Conservation (phyloP, 2,329 filamentous ascomycete genomes). For the Fusarium udum region DNA sequence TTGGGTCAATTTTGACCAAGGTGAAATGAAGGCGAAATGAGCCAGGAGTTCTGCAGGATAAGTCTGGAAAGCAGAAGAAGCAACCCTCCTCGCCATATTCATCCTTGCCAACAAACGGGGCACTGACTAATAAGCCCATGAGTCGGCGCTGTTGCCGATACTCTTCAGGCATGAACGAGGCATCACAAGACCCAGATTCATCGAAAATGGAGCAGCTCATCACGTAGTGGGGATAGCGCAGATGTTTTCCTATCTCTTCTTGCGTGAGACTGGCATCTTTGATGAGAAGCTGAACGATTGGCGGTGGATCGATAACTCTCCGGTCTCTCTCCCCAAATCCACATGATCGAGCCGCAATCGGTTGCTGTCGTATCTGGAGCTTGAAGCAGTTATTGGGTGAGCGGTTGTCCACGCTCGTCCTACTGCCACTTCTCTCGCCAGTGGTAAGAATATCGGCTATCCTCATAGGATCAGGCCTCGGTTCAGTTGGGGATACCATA, state of each 20-base stretch:
- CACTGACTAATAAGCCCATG: slow-evolving; percentile 82
- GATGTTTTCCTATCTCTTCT: slow-evolving; percentile 60
- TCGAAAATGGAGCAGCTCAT: slow-evolving; percentile 83
- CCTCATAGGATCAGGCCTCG: slow-evolving; percentile 37
- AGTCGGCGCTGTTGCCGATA: slow-evolving; percentile 76
- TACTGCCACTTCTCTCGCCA: background rate
- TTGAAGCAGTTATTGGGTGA: slow-evolving; percentile 41
- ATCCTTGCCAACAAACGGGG: slow-evolving; percentile 79
- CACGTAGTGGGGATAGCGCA: slow-evolving; percentile 73
- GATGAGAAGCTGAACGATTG: slow-evolving; percentile 79
- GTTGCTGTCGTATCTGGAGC: slow-evolving; percentile 75
- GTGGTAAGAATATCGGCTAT: slow-evolving; percentile 36
- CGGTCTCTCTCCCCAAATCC: slow-evolving; percentile 86
- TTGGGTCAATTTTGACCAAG: slow-evolving; percentile 75
- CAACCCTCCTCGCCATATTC: slow-evolving; percentile 78
- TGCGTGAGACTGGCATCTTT: slow-evolving; percentile 64
- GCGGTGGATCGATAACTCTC: slow-evolving; percentile 83
- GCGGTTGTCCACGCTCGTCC: background rate
- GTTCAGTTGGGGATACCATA: slow-evolving; percentile 19
- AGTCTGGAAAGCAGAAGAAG: slow-evolving; percentile 87
- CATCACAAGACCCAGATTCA: slow-evolving; percentile 72
- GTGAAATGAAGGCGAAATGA: slow-evolving; percentile 79
- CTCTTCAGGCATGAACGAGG: slow-evolving; percentile 76
- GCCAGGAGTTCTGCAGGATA: slow-evolving; percentile 81
- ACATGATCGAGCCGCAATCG: slow-evolving; percentile 79